Evolutionary conservation across 2,329 filamentous ascomycete genomes (phyloP).

Genomic region (Pseudogymnoascus verrucosus): DNA sequence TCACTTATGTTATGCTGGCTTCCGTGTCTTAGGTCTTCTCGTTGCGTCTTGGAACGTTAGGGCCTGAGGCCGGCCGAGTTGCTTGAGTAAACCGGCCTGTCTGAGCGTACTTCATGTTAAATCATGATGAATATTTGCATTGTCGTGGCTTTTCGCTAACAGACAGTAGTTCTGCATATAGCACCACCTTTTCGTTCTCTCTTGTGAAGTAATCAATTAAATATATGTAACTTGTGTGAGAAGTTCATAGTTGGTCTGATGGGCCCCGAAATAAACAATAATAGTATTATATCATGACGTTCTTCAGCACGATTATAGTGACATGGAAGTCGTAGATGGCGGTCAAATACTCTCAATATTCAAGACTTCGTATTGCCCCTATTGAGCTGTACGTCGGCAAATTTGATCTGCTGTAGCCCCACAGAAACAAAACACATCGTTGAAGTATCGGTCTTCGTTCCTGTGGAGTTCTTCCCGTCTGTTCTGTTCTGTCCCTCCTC

Average conservation of each 20-base stretch:
- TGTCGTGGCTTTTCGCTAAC: constrained; percentile 1
- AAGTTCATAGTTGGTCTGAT: neutral
- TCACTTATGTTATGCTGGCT: constrained; percentile 49
- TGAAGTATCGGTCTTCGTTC: neutral
- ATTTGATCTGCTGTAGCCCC: neutral
- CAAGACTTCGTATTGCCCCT: neutral
- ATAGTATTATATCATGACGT: neutral
- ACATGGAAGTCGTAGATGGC: neutral
- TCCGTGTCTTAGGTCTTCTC: constrained; percentile 42
- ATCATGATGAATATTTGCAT: neutral
- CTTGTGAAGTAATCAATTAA: neutral
- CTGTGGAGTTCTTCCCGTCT: neutral
- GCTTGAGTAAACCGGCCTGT: constrained; percentile 65
- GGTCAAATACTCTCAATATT: no score
- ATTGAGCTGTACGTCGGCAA: neutral
- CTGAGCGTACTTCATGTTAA: constrained; percentile 37
- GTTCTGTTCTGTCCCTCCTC: neutral
- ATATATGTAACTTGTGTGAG: neutral
- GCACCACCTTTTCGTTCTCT: neutral
- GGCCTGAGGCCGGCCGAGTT: constrained; percentile 47
- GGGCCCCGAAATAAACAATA: neutral
- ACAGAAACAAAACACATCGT: neutral
- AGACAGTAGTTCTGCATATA: neutral
- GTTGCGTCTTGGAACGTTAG: constrained; percentile 51
- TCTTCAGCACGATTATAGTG: neutral